Percentiles rank a stretch among this genome's conserved stretches.
These are phyloP conservation scores for Mycena maculata DNA, from an alignment of 768 basidiomycete genomes.

Conservation along the genomic window DNA sequence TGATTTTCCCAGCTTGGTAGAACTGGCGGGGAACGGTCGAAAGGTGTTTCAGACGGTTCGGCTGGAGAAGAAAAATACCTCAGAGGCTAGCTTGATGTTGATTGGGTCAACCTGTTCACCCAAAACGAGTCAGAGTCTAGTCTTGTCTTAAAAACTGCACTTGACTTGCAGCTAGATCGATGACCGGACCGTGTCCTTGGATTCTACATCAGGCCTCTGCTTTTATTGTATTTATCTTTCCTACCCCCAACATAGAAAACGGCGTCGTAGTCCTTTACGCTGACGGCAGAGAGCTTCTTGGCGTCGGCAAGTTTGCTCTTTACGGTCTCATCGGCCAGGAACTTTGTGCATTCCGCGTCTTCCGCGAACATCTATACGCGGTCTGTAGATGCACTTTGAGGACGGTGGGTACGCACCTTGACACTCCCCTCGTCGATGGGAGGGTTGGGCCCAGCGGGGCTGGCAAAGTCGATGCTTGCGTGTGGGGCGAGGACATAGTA, in stretches of 20 bases:
- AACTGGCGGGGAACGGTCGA: conserved; percentile 54
- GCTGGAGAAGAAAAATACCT: conserved; percentile 50
- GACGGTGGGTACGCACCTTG: conserved; percentile 46
- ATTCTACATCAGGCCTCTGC: neutral
- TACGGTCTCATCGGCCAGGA: conserved; percentile 67
- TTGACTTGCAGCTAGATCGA: conserved; percentile 85
- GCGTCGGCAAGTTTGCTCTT: conserved; percentile 64
- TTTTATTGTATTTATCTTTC: neutral
- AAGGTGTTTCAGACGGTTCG: conserved; percentile 1
- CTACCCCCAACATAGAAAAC: conserved; percentile 85
- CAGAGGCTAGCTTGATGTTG: conserved; percentile 67
- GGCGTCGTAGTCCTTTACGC: conserved; percentile 71
- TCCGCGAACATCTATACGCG: conserved; percentile 56
- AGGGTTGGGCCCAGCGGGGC: conserved; percentile 74
- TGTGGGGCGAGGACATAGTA: conserved; percentile 68
- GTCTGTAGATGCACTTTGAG: neutral
- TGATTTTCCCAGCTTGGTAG: conserved; percentile 73
- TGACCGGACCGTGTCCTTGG: conserved; percentile 69
- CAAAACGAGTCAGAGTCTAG: too few species aligned
- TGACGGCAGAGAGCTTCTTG: conserved; percentile 71
- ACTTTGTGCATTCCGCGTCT: conserved; percentile 66
- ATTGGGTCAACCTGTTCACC: conserved; percentile 59
- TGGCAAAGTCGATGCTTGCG: conserved; percentile 67
- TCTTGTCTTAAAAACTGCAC: too few species aligned
- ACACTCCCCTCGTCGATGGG: conserved; percentile 72